Conservation (phyloP, 257 asterid species). For the Forsythia viridissima region DNA sequence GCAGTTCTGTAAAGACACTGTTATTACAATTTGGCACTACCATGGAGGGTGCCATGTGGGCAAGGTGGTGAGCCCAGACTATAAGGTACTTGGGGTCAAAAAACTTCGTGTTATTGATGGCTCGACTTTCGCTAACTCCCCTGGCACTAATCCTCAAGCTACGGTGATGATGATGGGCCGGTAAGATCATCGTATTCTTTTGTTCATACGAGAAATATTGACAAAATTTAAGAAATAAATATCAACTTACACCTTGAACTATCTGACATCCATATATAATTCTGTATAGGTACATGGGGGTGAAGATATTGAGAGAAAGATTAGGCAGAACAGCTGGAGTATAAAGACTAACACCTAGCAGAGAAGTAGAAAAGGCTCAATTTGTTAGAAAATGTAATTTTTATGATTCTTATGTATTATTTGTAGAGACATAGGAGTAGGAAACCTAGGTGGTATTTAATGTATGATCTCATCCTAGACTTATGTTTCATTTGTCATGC, state of each 20-base stretch:
- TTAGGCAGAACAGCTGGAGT: conserved; percentile 58
- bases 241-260: background rate
- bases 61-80: conserved; percentile 59
- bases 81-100: conserved; percentile 65
- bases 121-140: conserved; percentile 69
- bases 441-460: background rate
- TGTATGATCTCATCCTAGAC: background rate
- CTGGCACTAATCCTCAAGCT: conserved; percentile 99
- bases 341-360: conserved; percentile 19
- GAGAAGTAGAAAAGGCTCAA: conserved; percentile 26
- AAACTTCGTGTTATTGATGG: conserved; percentile 88
- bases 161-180: conserved; percentile 95
- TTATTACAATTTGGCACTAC: conserved; percentile 97
- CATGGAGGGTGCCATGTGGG: conserved; percentile 96
- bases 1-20: conserved; percentile 94
- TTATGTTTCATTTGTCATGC: background rate
- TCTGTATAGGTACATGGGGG: conserved; percentile 85
- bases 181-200: conserved; percentile 35
- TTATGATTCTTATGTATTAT: conserved; percentile 30
- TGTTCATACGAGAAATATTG: background rate
- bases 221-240: background rate
- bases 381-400: conserved; percentile 28
- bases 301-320: conserved; percentile 81
- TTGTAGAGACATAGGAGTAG: conserved; percentile 23
- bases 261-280: too few species aligned